Percentiles rank a stretch among this genome's conserved stretches.
phyloP scores from a whole-genome alignment of 306 rosid genomes.

The Malus sieversii region DNA sequence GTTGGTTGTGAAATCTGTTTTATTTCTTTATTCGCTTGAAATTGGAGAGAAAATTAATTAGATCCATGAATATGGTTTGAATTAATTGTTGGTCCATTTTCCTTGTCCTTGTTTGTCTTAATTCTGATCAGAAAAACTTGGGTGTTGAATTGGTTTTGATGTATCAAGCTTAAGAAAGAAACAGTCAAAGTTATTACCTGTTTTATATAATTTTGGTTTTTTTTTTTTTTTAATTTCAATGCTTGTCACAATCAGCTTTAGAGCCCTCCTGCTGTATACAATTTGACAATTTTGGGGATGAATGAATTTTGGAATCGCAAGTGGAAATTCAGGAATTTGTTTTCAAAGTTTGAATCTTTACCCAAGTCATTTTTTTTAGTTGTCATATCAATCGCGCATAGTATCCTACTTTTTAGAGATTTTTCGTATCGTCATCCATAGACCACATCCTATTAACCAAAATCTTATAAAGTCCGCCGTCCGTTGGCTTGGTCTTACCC shows the following conservation, averaged over 20 bases:
- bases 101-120: neutral
- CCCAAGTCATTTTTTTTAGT: too few relatives aligned
- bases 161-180: constrained; percentile 9
- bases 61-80: neutral
- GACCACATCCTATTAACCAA: too few relatives aligned
- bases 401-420: too few relatives aligned
- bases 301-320: too few relatives aligned
- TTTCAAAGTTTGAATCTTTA: neutral
- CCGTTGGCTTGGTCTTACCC: neutral
- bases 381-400: too few relatives aligned
- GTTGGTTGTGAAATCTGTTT: neutral
- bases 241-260: neutral
- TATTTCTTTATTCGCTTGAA: neutral
- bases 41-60: neutral
- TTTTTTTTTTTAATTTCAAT: neutral
- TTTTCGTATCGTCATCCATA: too few relatives aligned
- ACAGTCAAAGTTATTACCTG: constrained; percentile 7
- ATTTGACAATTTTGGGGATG: neutral
- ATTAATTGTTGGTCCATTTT: neutral
- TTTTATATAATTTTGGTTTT: neutral
- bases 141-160: neutral
- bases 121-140: neutral
- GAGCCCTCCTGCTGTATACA: neutral
- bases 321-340: neutral
- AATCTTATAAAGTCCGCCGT: neutral